These are phyloP conservation scores for Sanghuangporus baumii DNA, from an alignment of 1,284 basidiomycete species.

Conservation along the genomic window DNA sequence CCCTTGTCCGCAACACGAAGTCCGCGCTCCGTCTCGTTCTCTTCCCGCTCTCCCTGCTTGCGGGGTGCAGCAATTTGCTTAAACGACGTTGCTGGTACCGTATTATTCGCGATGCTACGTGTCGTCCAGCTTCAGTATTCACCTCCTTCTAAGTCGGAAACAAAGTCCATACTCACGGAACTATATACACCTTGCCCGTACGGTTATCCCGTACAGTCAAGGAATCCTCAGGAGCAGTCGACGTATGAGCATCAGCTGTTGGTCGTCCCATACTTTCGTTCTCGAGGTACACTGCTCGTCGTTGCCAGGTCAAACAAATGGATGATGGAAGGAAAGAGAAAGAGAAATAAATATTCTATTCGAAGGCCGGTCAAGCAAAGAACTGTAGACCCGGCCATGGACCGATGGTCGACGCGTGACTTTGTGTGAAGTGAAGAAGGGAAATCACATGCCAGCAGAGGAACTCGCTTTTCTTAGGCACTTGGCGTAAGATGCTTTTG, in stretches of 20 bases:
- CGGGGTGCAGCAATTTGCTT: conserved; percentile 62
- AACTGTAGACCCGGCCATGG: too few species aligned
- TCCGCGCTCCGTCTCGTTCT: conserved; percentile 81
- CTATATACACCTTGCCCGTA: conserved; percentile 70
- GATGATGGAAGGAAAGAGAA: not conserved
- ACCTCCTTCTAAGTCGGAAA: not conserved
- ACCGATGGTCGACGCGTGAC: too few species aligned
- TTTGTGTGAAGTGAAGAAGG: too few species aligned
- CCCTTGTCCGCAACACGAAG: conserved; percentile 75
- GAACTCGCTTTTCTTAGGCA: too few species aligned
- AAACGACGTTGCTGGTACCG: conserved; percentile 75
- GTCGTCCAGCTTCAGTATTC: not conserved
- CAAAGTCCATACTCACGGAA: conserved; percentile 52
- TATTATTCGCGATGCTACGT: conserved; percentile 67
- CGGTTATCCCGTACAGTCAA: conserved; percentile 79
- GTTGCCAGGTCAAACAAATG: not conserved
- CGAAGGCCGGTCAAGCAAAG: too few species aligned
- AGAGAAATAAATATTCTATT: too few species aligned
- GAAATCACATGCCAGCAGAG: too few species aligned
- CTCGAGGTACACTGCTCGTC: not conserved
- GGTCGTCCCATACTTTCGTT: conserved; percentile 8
- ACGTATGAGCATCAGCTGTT: not conserved
- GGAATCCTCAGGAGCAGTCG: conserved; percentile 27
- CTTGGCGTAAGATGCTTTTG: too few species aligned
- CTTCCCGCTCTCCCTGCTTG: conserved; percentile 56